phyloP scores from a whole-genome alignment of 75 land plant genomes.

The Picea glauca region DNA sequence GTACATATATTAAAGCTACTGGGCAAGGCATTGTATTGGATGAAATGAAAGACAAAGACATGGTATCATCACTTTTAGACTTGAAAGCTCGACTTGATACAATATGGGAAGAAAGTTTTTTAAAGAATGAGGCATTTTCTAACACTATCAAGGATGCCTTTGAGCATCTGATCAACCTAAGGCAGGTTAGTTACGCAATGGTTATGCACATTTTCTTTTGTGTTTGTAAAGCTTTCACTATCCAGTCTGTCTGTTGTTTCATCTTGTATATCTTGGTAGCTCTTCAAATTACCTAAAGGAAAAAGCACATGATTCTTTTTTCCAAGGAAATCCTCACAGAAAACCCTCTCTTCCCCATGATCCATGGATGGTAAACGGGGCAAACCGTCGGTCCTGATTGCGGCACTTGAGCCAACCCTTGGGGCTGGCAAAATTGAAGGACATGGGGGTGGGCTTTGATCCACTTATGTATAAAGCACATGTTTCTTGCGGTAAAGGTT shows the following conservation, averaged over 20 bases:
- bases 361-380: too few species aligned
- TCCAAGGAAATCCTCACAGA: too few species aligned
- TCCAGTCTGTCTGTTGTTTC: background rate
- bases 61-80: slow-evolving; percentile 84
- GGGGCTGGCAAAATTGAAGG: too few species aligned
- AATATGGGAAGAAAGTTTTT: slow-evolving; percentile 95
- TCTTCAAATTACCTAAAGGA: background rate
- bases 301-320: too few species aligned
- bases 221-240: background rate
- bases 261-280: background rate
- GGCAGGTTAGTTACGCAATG: slow-evolving; percentile 60
- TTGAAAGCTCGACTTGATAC: slow-evolving; percentile 92
- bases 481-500: background rate
- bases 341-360: too few species aligned
- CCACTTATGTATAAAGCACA: background rate
- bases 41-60: slow-evolving; percentile 98
- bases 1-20: slow-evolving; percentile 74
- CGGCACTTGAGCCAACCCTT: too few species aligned
- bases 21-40: slow-evolving; percentile 95
- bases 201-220: background rate
- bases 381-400: too few species aligned
- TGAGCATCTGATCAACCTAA: slow-evolving; percentile 94
- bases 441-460: too few species aligned
- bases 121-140: slow-evolving; percentile 82
- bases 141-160: slow-evolving; percentile 96